Percentiles rank a stretch among this genome's conserved stretches.
These are phyloP conservation scores for Amanita rubescens DNA, from an alignment of 768 basidiomycete species.

Conservation along the genomic window DNA sequence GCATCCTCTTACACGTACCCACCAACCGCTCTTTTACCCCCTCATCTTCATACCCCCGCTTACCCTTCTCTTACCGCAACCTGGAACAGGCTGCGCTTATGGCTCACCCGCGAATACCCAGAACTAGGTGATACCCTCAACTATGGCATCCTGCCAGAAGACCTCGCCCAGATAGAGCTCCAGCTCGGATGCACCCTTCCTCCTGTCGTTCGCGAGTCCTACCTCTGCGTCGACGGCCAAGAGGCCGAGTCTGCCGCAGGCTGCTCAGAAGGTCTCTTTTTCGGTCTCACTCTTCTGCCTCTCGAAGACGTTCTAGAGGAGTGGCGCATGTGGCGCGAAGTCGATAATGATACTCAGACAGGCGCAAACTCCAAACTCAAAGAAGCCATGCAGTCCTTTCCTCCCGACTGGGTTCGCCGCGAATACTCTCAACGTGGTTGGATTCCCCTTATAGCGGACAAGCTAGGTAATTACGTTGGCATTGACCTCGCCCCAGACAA, in stretches of 20 bases:
- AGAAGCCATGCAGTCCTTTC: constrained; percentile 81
- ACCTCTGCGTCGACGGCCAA: constrained; percentile 85
- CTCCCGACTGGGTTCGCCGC: constrained; percentile 79
- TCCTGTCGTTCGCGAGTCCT: constrained; percentile 83
- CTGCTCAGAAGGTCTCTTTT: constrained; percentile 88
- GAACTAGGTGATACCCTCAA: constrained; percentile 95
- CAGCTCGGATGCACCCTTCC: constrained; percentile 84
- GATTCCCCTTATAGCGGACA: constrained; percentile 93
- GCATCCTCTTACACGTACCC: constrained; percentile 69
- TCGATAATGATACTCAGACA: constrained; percentile 81
- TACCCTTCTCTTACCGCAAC: constrained; percentile 81
- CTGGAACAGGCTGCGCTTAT: constrained; percentile 78
- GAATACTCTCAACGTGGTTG: constrained; percentile 94
- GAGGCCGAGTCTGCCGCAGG: constrained; percentile 86
- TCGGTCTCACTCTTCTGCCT: constrained; percentile 88
- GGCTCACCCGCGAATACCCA: constrained; percentile 82
- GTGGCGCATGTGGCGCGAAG: constrained; percentile 94
- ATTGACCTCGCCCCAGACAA: constrained; percentile 87
- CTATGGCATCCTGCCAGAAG: constrained; percentile 75
- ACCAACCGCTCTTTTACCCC: constrained; percentile 62
- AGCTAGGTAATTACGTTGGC: constrained; percentile 93
- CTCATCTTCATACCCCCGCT: constrained; percentile 35
- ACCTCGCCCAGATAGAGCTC: constrained; percentile 76
- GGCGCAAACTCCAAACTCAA: constrained; percentile 71
- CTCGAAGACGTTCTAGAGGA: constrained; percentile 92